Percentiles rank a stretch among this genome's conserved stretches.
These are phyloP conservation scores for Pugionium dolabratum DNA, from an alignment of 345 rosid species.

Conservation along the genomic window DNA sequence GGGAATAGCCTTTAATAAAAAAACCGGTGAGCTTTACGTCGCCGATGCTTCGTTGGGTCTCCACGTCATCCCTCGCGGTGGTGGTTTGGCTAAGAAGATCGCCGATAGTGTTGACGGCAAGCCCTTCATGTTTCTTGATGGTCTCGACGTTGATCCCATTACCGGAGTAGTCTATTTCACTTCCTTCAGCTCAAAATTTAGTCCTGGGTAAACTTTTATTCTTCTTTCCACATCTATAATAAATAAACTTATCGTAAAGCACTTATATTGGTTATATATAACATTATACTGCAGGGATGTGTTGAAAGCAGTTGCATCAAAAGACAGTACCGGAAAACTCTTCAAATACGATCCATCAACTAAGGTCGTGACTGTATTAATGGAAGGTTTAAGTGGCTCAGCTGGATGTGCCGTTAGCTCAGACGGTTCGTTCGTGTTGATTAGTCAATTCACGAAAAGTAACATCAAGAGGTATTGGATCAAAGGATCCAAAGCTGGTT, in stretches of 20 bases:
- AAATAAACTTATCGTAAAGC: too few species aligned
- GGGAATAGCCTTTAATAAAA: slow-evolving; percentile 41
- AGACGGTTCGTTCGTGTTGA: slow-evolving; percentile 39
- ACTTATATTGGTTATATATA: slow-evolving; percentile 24
- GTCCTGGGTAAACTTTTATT: slow-evolving; percentile 8
- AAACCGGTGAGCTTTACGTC: slow-evolving; percentile 44
- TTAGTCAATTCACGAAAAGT: slow-evolving; percentile 36
- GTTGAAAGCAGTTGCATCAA: slow-evolving; percentile 34
- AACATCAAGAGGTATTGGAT: slow-evolving; percentile 44
- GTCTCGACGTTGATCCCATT: slow-evolving; percentile 46
- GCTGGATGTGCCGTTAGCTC: slow-evolving; percentile 42
- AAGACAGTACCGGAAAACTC: slow-evolving; percentile 37
- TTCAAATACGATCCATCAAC: slow-evolving; percentile 38
- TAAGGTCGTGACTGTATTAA: slow-evolving; percentile 31
- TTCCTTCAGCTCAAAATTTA: slow-evolving; percentile 42
- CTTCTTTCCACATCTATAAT: too few species aligned
- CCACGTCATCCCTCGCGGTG: slow-evolving; percentile 37
- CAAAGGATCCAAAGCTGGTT: slow-evolving; percentile 39
- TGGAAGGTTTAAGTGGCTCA: slow-evolving; percentile 39
- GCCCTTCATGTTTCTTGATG: slow-evolving; percentile 44
- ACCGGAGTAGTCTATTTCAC: slow-evolving; percentile 46
- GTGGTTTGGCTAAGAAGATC: slow-evolving; percentile 45
- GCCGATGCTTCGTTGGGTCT: slow-evolving; percentile 55
- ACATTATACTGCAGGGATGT: slow-evolving; percentile 32
- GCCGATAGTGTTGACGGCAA: slow-evolving; percentile 36